A percentile compares a stretch with the other conserved stretches of the same genome.
Conservation (phyloP, 2,329 filamentous ascomycete genomes). For the Calonectria pseudoreteaudii region DNA sequence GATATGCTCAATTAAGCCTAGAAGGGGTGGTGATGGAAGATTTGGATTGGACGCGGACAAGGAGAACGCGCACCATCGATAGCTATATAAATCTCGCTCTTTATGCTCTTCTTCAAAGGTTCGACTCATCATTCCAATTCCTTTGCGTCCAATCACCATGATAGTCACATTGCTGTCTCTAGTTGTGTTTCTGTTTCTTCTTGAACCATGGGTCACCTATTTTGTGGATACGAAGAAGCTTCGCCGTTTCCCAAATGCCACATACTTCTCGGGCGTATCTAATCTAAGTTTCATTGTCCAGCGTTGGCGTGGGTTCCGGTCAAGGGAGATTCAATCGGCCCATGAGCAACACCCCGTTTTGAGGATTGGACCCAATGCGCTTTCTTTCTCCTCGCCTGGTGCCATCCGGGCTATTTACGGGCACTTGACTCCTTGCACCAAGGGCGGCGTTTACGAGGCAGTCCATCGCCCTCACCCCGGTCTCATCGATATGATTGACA, state of each 20-base stretch:
- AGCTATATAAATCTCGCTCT: not conserved
- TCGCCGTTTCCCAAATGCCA: conserved; percentile 32
- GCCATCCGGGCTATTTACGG: conserved; percentile 51
- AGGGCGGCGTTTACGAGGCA: not conserved
- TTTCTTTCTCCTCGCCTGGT: conserved; percentile 35
- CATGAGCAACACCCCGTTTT: conserved; percentile 55
- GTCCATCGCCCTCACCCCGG: not conserved
- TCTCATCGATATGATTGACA: not conserved
- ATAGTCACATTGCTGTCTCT: not conserved
- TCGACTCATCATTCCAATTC: not conserved
- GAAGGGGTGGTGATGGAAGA: not conserved
- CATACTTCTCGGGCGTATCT: conserved; percentile 31
- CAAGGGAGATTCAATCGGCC: conserved; percentile 58
- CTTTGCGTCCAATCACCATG: not conserved
- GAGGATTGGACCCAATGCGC: conserved; percentile 40
- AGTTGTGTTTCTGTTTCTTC: not conserved
- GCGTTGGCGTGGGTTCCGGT: conserved; percentile 50
- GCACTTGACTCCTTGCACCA: conserved; percentile 54
- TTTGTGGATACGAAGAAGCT: conserved; percentile 51
- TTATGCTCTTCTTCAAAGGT: not conserved
- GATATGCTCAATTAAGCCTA: not conserved
- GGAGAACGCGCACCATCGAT: not conserved
- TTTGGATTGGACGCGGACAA: not conserved
- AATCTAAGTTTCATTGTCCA: conserved; percentile 32
- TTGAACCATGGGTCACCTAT: conserved; percentile 17